phyloP scores from a whole-genome alignment of 140 eudicot species.

The Anethum foeniculum region DNA sequence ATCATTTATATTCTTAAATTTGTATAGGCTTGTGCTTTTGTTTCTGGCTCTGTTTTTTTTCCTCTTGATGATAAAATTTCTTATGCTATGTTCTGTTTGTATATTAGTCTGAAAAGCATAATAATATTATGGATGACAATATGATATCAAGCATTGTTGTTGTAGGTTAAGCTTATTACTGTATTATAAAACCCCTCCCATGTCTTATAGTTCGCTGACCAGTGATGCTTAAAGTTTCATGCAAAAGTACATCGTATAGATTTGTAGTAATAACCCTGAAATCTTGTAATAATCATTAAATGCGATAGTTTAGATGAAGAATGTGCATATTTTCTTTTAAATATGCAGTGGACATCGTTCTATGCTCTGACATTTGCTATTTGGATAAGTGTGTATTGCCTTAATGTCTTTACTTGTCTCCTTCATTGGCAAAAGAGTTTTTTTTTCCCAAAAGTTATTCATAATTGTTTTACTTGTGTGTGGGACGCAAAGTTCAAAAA shows the following conservation, averaged over 20 bases:
- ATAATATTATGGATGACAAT: too few species aligned
- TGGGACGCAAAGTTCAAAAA: neutral
- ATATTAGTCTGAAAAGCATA: neutral
- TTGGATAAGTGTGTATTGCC: neutral
- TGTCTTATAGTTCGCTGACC: too few species aligned
- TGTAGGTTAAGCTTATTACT: neutral
- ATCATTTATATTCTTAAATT: neutral
- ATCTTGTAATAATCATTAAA: too few species aligned
- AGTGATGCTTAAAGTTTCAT: too few species aligned
- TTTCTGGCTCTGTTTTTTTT: too few species aligned
- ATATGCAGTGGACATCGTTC: too few species aligned
- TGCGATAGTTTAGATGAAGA: neutral
- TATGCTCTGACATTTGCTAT: too few species aligned
- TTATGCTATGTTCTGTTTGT: neutral
- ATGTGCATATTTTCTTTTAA: neutral
- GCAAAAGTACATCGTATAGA: too few species aligned
- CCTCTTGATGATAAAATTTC: too few species aligned
- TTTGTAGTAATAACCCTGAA: too few species aligned
- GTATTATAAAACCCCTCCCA: too few species aligned
- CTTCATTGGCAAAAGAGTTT: neutral
- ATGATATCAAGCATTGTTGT: neutral
- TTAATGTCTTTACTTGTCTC: neutral
- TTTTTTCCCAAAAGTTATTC: too few species aligned
- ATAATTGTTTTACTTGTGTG: neutral
- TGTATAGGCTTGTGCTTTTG: neutral